A percentile compares a stretch with the other conserved stretches of the same genome.
phyloP scores from a whole-genome alignment of 1,284 basidiomycete species.

The Sporisorium scitamineum region DNA sequence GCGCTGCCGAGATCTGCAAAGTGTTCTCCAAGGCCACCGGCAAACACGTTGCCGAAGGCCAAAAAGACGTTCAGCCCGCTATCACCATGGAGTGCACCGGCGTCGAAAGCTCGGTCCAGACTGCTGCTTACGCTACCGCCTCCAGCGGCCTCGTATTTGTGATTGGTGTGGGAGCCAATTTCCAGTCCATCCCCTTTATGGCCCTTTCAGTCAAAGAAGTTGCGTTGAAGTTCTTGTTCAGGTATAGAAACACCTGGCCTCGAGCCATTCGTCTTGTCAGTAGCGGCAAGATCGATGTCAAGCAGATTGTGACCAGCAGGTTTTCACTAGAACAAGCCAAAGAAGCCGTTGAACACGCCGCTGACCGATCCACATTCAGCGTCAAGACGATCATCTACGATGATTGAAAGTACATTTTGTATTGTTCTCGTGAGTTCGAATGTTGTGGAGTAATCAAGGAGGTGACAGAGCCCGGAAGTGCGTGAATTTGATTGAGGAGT shows the following conservation, averaged over 20 bases:
- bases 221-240: conserved; percentile 71
- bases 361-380: conserved; percentile 73
- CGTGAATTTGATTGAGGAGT: too few species aligned
- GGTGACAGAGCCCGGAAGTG: too few species aligned
- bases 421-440: too few species aligned
- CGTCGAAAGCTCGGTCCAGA: conserved; percentile 86
- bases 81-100: conserved; percentile 81
- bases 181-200: conserved; percentile 71
- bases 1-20: conserved; percentile 54
- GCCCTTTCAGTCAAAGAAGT: conserved; percentile 73
- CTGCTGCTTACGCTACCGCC: conserved; percentile 72
- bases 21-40: conserved; percentile 55
- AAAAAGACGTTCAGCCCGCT: conserved; percentile 49
- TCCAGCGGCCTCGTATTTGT: conserved; percentile 73
- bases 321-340: conserved; percentile 81
- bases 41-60: conserved; percentile 34
- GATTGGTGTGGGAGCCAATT: conserved; percentile 72
- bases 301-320: conserved; percentile 86
- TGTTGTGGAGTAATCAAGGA: too few species aligned
- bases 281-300: conserved; percentile 84
- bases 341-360: conserved; percentile 84
- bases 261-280: conserved; percentile 84
- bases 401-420: too few species aligned
- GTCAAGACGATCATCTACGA: conserved; percentile 65
- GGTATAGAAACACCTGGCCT: conserved; percentile 75